phyloP scores from a whole-genome alignment of 352 stramenopile species.

The Pythium vanterpoolii region DNA sequence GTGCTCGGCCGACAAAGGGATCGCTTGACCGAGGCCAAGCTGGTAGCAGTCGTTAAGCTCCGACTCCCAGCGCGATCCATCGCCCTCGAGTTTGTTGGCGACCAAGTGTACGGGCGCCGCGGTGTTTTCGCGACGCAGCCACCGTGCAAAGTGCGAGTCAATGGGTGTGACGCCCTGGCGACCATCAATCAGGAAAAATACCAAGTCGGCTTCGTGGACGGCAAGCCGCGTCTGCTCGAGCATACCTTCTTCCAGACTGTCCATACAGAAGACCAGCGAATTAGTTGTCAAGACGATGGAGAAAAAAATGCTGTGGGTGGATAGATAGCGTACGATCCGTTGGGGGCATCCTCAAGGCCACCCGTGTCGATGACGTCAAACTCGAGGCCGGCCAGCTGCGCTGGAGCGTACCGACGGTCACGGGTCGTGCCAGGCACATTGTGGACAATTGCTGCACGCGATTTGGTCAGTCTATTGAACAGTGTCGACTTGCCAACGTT shows the following conservation, averaged over 20 bases:
- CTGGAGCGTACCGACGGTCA: conserved; percentile 65
- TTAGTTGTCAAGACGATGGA: not conserved
- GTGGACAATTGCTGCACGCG: conserved; percentile 75
- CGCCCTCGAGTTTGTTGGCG: conserved; percentile 78
- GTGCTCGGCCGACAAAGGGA: conserved; percentile 76
- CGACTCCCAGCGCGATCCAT: conserved; percentile 58
- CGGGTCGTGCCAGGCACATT: conserved; percentile 78
- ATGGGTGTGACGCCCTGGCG: conserved; percentile 76
- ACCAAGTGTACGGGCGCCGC: conserved; percentile 63
- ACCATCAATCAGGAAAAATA: conserved; percentile 81
- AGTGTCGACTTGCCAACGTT: conserved; percentile 87
- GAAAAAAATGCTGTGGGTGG: no score
- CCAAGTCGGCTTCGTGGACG: conserved; percentile 72
- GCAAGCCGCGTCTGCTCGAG: conserved; percentile 69
- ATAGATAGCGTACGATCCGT: conserved; percentile 36
- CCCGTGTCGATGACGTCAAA: conserved; percentile 84
- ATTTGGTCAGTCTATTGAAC: conserved; percentile 82
- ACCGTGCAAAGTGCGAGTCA: conserved; percentile 76
- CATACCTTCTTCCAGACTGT: conserved; percentile 72
- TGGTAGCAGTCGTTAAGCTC: conserved; percentile 77
- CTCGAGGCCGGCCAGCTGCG: conserved; percentile 61
- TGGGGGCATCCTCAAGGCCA: conserved; percentile 67
- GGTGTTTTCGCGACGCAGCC: conserved; percentile 61
- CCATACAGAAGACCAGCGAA: not conserved
- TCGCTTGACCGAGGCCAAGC: conserved; percentile 60